Evolutionary conservation across 352 stramenopile genomes (phyloP), one percentile per base, ranked within the genome.

Genomic region (Phytophthora pinifolia): DNA sequence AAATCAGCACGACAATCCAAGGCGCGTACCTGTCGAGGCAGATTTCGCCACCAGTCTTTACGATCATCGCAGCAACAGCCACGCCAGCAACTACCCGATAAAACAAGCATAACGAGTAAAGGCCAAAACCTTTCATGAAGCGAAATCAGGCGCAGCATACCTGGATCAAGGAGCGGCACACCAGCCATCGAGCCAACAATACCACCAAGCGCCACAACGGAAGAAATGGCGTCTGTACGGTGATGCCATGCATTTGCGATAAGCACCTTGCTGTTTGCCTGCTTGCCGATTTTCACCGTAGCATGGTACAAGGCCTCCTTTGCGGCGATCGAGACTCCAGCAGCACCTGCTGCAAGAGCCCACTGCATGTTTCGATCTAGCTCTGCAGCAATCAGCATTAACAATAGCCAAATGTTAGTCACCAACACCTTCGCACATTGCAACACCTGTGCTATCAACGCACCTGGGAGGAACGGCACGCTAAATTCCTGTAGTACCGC

Each of bases 161-260:
- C 66, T 65, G 83, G 83, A 62, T 94, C 83, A 42, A 94, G 56
- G 4, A 92, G 55, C 18, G 81, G 83, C 15, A 92, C 49, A 3
- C 82, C 79, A 27, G 63, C 63, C 65, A 94, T 91, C 1, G 76
- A 80, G 5, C 83, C 83, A 1, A 89, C 34, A 56, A 94, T 94
- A 14, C 83, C 83, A 50, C 78, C 76, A 6, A 96, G 55, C 2
- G 88, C 88, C 1, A 96, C 79, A 14, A 97, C 60, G 0, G 89
- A 97, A n/a, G 89, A 96, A 35, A 96, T 89, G 2, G 89, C 86
- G 38, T 97, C 89, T 1, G 86, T 94, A 12, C 89, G 86, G 50
- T 97, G 89, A 50, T 99, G 96, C 96, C 96, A 99, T 6, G 96
- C 96, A 79, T 99, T 99, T 13, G 96, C 96, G 56, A 98, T 97